Percentiles rank a stretch among this genome's conserved stretches.
Evolutionary conservation across 129 eudicot species (phyloP).

Genomic region (carrot (Daucus carota)): DNA sequence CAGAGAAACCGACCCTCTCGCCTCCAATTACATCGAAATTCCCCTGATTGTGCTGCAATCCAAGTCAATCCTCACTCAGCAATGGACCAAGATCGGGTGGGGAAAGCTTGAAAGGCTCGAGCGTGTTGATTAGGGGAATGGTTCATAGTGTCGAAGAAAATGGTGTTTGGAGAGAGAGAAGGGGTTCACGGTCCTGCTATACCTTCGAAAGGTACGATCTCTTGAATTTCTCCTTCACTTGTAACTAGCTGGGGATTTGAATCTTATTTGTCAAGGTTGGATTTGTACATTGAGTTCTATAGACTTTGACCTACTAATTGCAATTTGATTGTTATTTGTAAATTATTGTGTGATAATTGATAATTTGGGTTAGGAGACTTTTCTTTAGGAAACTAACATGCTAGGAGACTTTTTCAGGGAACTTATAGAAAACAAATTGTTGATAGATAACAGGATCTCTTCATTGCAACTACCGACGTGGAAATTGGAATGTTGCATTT

Average conservation of each 20-base stretch:
- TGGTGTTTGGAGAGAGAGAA: slow-evolving; percentile 70
- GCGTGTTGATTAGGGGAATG: slow-evolving; percentile 52
- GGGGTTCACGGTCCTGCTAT: slow-evolving; percentile 62
- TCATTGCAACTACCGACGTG: background rate
- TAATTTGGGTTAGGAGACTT: no score
- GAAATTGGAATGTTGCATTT: background rate
- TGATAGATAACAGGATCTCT: background rate
- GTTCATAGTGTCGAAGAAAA: slow-evolving; percentile 73
- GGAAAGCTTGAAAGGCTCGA: slow-evolving; percentile 32
- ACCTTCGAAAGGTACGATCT: no score
- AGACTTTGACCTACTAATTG: no score
- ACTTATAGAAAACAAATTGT: no score
- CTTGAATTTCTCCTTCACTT: no score
- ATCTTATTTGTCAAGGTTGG: no score
- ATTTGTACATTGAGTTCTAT: no score
- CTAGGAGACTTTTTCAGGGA: no score
- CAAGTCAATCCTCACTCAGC: slow-evolving; percentile 35
- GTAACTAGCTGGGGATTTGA: no score
- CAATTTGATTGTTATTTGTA: no score
- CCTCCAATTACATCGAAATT: slow-evolving; percentile 59
- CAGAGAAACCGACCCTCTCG: slow-evolving; percentile 52
- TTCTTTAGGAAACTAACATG: no score
- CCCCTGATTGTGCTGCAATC: slow-evolving; percentile 52
- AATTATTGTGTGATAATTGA: no score
- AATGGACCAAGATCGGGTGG: slow-evolving; percentile 47